These are phyloP conservation scores for Calonectria multiphialidica DNA, from an alignment of 2,329 filamentous ascomycete species.

Conservation along the genomic window DNA sequence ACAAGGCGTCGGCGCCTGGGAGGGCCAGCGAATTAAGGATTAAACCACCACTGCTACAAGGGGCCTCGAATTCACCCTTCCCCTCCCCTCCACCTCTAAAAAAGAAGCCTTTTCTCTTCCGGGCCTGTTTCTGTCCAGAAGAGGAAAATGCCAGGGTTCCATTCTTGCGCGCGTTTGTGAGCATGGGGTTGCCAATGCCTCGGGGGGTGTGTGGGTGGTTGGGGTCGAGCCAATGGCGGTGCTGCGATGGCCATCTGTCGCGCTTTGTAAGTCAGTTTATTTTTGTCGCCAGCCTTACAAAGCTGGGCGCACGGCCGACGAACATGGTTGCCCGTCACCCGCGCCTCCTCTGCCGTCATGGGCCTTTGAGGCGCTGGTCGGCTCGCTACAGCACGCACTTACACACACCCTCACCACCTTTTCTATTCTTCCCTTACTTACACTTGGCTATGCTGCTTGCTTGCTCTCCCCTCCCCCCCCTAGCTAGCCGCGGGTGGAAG, in stretches of 20 bases:
- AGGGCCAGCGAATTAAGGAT: neutral
- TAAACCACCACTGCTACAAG: neutral
- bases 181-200: neutral
- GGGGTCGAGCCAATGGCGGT: slow-evolving; percentile 1
- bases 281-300: slow-evolving; percentile 24
- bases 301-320: slow-evolving; percentile 16
- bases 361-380: neutral
- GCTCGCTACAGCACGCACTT: neutral
- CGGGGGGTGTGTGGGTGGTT: neutral
- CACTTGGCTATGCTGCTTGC: neutral
- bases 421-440: neutral
- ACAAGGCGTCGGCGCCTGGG: neutral
- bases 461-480: neutral
- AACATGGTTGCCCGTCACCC: slow-evolving; percentile 1
- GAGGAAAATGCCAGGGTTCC: slow-evolving; percentile 9
- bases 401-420: slow-evolving; percentile 4
- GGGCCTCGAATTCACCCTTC: no score
- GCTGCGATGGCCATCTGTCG: slow-evolving; percentile 22
- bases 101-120: neutral
- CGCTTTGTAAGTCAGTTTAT: slow-evolving; percentile 26
- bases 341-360: slow-evolving; percentile 1
- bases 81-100: neutral
- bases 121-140: neutral
- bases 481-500: neutral
- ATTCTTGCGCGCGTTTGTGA: slow-evolving; percentile 14